Base-by-base conservation (phyloP, 1,284 basidiomycete species). In the Ustilago loliicola region DNA sequence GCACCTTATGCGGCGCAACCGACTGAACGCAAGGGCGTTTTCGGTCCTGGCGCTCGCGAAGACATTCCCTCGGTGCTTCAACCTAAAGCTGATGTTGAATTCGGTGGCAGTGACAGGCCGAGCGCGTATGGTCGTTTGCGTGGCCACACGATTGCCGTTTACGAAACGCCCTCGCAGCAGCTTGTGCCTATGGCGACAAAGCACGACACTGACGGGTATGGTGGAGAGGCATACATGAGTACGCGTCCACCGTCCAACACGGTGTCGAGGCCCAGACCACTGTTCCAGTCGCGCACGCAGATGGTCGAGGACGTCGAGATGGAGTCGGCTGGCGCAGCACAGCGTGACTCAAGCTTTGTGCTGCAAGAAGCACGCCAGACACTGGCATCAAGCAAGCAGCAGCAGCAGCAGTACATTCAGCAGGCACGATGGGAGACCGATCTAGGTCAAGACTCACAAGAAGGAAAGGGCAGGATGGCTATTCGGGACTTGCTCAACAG, bases 401-500 rank as follows among this genome's bases (percentile, higher is more conserved):
- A 66, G 36, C 72, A 70, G 63, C 48, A 58, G 30, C 40, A 60
- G 29, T 57, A 68, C 19, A n/a, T 58, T 27, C 29, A 50, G 29
- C 65, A 58, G 11, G 50, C 57, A n/a, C 58, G 50, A 21, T 54
- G 64, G 30, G 51, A 53, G 27, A 50, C 21, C 7, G 45, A 32
- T 1, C 30, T 32, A 23, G 27, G 30, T 8, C 53, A 25, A 9
- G 68, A 75, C 1, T 19, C 51, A 3, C 25, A 60, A 13, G 74
- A 77, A 0, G 62, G 74, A 21, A 38, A 59, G 5, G 65, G 65
- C 17, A 56, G 69, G 29, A 77, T 77, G 74, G 69, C 61, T 9
- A 77, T 77, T 40, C 74, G 74, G 11, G 74, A 59, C 2, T 53
- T 77, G 61, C 74, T 77, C 51, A 76, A 76, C 59, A 68, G 68